Percentiles rank a stretch among this genome's conserved stretches.
Conservation (phyloP, 805 yeast genomes). For the Groenewaldozyma tartarivorans region DNA sequence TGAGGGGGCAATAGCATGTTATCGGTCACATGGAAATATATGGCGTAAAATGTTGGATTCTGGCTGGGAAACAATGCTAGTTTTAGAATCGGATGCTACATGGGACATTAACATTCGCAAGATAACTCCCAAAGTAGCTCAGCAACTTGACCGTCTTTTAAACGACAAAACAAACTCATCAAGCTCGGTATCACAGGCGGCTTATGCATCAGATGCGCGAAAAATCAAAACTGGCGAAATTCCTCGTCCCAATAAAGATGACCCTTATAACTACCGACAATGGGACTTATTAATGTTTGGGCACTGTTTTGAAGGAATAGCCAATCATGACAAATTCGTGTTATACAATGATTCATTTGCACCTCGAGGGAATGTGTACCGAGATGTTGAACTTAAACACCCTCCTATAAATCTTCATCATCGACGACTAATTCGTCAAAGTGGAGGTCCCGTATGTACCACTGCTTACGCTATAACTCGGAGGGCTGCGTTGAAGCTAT, state of each 20-base stretch:
- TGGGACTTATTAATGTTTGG: conserved; percentile 11
- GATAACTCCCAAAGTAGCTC: conserved; percentile 3
- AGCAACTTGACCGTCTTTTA: conserved; percentile 5
- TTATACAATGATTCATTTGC: conserved; percentile 4
- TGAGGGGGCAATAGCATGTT: conserved; percentile 6
- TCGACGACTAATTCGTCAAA: conserved; percentile 5
- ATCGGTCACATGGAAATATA: conserved; percentile 10
- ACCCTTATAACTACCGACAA: conserved; percentile 8
- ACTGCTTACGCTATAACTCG: conserved; percentile 10
- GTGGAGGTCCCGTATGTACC: conserved; percentile 8
- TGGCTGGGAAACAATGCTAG: conserved; percentile 3
- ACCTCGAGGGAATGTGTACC: not conserved
- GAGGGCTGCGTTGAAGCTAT: conserved; percentile 10
- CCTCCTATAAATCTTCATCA: not conserved
- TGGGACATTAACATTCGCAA: conserved; percentile 9
- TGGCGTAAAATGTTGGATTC: conserved; percentile 8
- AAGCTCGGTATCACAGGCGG: not conserved
- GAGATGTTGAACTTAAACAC: not conserved
- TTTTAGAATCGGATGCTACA: conserved; percentile 13
- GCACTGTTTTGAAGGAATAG: conserved; percentile 3
- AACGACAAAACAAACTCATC: not conserved
- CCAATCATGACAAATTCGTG: not conserved
- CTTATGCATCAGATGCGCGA: conserved; percentile 1
- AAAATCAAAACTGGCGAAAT: not conserved
- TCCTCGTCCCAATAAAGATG: conserved; percentile 6